phyloP scores from a whole-genome alignment of 345 rosid species.

The Syzygium grande region DNA sequence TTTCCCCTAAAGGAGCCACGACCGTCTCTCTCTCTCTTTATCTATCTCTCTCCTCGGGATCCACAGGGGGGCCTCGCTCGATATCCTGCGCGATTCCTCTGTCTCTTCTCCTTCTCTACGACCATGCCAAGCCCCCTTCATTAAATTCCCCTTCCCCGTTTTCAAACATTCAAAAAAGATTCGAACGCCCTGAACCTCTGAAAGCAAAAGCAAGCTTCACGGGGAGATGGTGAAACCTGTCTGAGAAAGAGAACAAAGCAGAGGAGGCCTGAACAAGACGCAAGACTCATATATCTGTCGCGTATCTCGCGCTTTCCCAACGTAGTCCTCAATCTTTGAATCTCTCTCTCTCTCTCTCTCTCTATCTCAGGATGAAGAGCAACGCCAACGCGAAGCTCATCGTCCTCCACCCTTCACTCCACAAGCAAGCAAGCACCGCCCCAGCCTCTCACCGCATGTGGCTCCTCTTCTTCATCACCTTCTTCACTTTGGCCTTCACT shows the following conservation, averaged over 20 bases:
- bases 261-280: background rate
- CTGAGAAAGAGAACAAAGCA: background rate
- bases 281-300: background rate
- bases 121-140: background rate
- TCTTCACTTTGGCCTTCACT: conserved; percentile 69
- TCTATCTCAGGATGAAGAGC: conserved; percentile 4
- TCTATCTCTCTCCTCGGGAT: background rate
- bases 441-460: conserved; percentile 39
- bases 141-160: background rate
- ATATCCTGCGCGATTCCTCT: conserved; percentile 19
- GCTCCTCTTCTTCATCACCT: conserved; percentile 46
- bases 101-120: background rate
- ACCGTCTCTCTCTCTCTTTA: background rate
- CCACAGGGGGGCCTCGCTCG: background rate
- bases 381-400: conserved; percentile 59
- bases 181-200: background rate
- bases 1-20: background rate
- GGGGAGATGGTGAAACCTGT: background rate
- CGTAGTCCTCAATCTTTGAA: background rate
- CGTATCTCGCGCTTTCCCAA: background rate
- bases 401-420: conserved; percentile 60
- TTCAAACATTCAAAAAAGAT: background rate
- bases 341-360: background rate
- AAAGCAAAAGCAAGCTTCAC: background rate
- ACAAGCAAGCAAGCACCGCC: conserved; percentile 29